These are phyloP conservation scores for Cyberlindnera galapagoensis DNA, from an alignment of 805 yeast species.

Conservation along the genomic window DNA sequence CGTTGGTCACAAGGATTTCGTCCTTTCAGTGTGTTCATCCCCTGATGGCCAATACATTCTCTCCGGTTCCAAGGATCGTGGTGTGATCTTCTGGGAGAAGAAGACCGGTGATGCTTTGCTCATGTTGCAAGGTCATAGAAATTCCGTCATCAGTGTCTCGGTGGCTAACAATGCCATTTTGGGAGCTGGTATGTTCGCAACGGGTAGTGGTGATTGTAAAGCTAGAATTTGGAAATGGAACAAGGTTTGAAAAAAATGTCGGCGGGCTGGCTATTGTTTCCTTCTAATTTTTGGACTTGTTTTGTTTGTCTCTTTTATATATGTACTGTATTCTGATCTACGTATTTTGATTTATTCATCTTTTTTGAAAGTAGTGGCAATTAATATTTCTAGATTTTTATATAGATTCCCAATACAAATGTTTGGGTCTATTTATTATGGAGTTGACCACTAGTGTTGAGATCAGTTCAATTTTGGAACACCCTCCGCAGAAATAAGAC, in stretches of 20 bases:
- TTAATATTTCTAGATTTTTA: no score
- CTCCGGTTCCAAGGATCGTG: slow-evolving; percentile 95
- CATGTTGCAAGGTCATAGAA: slow-evolving; percentile 95
- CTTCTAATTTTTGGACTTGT: no score
- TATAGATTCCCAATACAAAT: no score
- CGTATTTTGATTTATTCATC: no score
- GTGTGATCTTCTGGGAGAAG: slow-evolving; percentile 96
- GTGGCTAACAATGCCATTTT: slow-evolving; percentile 73
- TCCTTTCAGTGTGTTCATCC: slow-evolving; percentile 86
- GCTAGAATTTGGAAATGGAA: slow-evolving; percentile 96
- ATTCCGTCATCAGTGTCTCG: slow-evolving; percentile 90
- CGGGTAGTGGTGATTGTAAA: slow-evolving; percentile 96
- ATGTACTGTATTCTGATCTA: neutral
- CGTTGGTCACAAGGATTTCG: slow-evolving; percentile 95
- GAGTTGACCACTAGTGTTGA: no score
- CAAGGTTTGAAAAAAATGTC: slow-evolving; percentile 24
- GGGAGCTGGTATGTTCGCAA: slow-evolving; percentile 84
- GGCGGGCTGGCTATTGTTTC: slow-evolving; percentile 14
- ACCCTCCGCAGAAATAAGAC: slow-evolving; percentile 57
- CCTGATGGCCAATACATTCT: slow-evolving; percentile 88
- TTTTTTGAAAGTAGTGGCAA: no score
- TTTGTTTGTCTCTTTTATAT: slow-evolving; percentile 1
- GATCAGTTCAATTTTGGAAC: slow-evolving; percentile 36
- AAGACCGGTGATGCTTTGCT: slow-evolving; percentile 83
- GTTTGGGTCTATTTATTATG: no score